A percentile compares a stretch with the other conserved stretches of the same genome.
Conservation (phyloP, 306 rosid genomes). For the Carpinus fangiana region DNA sequence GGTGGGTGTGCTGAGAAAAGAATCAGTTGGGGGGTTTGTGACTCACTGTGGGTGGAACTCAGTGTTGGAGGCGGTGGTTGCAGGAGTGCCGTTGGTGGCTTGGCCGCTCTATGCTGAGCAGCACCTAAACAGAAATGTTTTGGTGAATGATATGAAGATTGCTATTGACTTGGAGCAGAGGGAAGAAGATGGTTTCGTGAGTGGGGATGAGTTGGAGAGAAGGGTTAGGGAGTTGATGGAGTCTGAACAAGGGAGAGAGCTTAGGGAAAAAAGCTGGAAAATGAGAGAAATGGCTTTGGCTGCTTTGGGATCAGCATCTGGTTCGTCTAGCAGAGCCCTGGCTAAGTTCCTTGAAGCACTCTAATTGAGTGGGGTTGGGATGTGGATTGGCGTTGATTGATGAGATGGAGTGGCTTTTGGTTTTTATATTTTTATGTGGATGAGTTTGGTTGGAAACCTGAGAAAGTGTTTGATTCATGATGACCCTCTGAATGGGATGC, state of each 20-base stretch:
- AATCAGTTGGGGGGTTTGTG: conserved; percentile 41
- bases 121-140: conserved; percentile 30
- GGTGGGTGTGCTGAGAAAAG: conserved; percentile 28
- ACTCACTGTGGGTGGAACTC: conserved; percentile 51
- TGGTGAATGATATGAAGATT: conserved; percentile 34
- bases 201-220: conserved; percentile 28
- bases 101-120: conserved; percentile 52
- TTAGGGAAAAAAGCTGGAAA: conserved; percentile 23
- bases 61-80: conserved; percentile 34
- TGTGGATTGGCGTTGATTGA: too few relatives aligned
- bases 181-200: conserved; percentile 36
- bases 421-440: too few relatives aligned
- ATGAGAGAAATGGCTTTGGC: conserved; percentile 24
- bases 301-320: conserved; percentile 19
- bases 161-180: conserved; percentile 35
- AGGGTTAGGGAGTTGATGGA: conserved; percentile 40
- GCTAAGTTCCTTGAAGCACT: conserved; percentile 3
- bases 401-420: too few relatives aligned
- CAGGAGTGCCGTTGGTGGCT: conserved; percentile 39
- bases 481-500: too few relatives aligned
- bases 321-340: conserved; percentile 31
- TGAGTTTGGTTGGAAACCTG: too few relatives aligned
- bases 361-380: too few relatives aligned
- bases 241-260: conserved; percentile 27
- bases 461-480: too few relatives aligned